A percentile compares a stretch with the other conserved stretches of the same genome.
phyloP scores from a whole-genome alignment of 108 stramenopile genomes.

The Aurantiochytrium sp. region DNA sequence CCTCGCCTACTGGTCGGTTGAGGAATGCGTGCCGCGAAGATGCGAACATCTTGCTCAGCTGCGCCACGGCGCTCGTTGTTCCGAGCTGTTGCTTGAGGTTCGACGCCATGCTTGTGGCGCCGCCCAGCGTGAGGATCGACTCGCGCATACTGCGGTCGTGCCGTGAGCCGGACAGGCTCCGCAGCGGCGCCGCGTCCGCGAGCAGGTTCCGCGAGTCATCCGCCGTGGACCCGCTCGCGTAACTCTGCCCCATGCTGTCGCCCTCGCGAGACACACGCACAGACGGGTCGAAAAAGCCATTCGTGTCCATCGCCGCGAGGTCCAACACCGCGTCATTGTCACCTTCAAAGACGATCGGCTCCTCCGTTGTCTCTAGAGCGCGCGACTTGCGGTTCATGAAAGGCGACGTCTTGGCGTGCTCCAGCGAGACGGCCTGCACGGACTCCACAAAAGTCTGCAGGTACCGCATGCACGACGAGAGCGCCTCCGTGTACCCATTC shows the following conservation, averaged over 20 bases:
- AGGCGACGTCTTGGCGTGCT: neutral
- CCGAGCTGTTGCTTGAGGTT: neutral
- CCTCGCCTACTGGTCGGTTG: neutral
- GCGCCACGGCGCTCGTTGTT: neutral
- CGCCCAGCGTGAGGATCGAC: neutral
- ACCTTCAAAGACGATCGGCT: constrained; percentile 8
- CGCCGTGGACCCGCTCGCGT: neutral
- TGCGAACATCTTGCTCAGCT: neutral
- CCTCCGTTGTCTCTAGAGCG: neutral
- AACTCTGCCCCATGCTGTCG: neutral
- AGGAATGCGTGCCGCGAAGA: neutral
- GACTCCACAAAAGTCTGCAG: constrained; percentile 2
- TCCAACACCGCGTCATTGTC: neutral
- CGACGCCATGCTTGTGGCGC: neutral
- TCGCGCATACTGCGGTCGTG: neutral
- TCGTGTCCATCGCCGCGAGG: constrained; percentile 21
- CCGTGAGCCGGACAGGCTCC: neutral
- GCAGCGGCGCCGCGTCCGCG: neutral
- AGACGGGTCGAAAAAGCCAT: neutral
- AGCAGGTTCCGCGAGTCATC: neutral
- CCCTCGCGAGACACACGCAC: neutral
- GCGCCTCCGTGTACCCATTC: neutral
- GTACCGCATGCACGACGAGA: neutral
- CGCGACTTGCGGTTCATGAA: neutral
- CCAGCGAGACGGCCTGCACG: neutral